Evolutionary conservation across 139 green algal species (phyloP), one percentile per base, ranked within the genome.

Genomic region (Eudorina sp.): DNA sequence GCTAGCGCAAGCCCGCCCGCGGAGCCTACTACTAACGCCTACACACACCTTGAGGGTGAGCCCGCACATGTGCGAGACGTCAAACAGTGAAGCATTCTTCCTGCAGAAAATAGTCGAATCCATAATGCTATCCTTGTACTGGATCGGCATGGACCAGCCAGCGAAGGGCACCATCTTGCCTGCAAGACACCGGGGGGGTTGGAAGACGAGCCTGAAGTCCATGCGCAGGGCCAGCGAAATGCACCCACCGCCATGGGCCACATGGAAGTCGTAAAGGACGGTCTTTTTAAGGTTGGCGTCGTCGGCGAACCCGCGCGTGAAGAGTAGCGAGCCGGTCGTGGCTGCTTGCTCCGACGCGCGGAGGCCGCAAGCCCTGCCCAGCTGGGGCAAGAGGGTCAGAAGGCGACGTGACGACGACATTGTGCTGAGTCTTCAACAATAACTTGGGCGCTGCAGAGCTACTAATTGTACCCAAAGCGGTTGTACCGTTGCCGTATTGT

Each of bases 41-140:
- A 18, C 27, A 53, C 91, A 23, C 45, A 97, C 96, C 95, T 96
- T 98, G 45, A 99, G 93, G 4, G 93, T 98, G 23, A 99, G 85
- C 14, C 97, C 96, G 90, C 97, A 99, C 98, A 99, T 99, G 90
- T 99, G 98, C 13, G 96, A 97, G 1, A 99, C 98, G 81, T 99
- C 98, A 83, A 99, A 99, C 9, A 99, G 58, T 18, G 96, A 97
- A 18, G 95, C 97, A 40, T 97, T 79, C 25, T 85, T 90, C 16
- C 98, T 89, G 93, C 97, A 99, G 90, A 97, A 94, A 29, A 91
- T 93, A 13, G 96, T 99, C 5, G 96, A 96, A 0, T 99, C 98
- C 92, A 99, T 99, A 87, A 99, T 99, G 76, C 83, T 95, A 91
- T 99, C 96, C 87, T 98, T 97, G 94, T 99, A 99, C 88, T 99